Evolutionary conservation across 139 green algal species (phyloP).

Genomic region (Trebouxia sp.): DNA sequence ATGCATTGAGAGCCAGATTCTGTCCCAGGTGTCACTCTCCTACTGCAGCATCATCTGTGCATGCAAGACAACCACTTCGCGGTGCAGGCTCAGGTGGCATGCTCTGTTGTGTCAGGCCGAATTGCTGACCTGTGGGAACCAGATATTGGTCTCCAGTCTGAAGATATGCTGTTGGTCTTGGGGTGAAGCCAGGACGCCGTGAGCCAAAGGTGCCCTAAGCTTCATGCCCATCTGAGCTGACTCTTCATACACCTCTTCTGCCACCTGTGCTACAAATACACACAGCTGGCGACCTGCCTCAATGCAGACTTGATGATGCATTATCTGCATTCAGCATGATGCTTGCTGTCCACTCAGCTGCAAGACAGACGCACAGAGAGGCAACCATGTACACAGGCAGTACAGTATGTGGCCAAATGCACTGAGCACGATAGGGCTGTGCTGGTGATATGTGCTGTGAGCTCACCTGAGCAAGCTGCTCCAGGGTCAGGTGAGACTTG

Average conservation of each 20-base stretch:
- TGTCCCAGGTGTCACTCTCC: no score
- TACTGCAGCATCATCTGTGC: no score
- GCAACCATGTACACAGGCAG: no score
- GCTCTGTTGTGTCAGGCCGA: no score
- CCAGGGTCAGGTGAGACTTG: not conserved
- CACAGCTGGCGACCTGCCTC: not conserved
- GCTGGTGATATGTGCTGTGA: not conserved
- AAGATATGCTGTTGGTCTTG: not conserved
- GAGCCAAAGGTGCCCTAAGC: not conserved
- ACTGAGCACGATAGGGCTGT: no score
- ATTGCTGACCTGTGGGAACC: constrained; percentile 13
- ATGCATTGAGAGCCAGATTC: no score
- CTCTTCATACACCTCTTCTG: not conserved
- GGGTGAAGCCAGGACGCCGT: not conserved
- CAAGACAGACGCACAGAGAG: no score
- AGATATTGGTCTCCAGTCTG: not conserved
- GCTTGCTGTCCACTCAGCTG: no score
- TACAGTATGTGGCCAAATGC: no score
- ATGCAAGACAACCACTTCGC: no score
- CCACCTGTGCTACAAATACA: no score
- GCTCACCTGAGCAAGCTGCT: constrained; percentile 16
- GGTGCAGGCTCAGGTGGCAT: no score
- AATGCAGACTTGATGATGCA: not conserved
- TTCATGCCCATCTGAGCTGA: not conserved
- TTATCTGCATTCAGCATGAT: not conserved